Conservation (phyloP, 2,329 filamentous ascomycete genomes). For the Venturia pyrina region DNA sequence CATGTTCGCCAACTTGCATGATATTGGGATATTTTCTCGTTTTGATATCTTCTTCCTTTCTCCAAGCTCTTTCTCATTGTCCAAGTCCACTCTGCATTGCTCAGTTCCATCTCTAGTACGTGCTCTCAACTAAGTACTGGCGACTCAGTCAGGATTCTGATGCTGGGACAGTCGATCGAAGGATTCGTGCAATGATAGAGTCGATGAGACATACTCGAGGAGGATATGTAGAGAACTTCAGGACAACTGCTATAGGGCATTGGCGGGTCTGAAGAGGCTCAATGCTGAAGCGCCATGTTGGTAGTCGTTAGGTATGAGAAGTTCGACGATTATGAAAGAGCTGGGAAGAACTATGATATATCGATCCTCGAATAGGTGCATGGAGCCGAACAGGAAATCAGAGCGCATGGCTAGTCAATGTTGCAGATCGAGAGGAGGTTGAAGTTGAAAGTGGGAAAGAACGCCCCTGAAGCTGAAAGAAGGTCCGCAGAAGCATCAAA, state of each 20-base stretch:
- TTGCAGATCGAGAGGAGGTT: neutral
- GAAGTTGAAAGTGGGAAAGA: neutral
- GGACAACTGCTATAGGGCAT: neutral
- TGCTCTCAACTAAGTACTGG: too few relatives aligned
- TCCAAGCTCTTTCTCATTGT: too few relatives aligned
- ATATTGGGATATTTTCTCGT: too few relatives aligned
- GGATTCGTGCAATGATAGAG: too few relatives aligned
- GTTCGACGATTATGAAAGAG: neutral
- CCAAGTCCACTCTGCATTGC: too few relatives aligned
- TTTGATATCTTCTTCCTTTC: too few relatives aligned
- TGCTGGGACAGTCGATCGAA: too few relatives aligned
- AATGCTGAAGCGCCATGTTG: neutral
- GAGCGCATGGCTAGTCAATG: neutral
- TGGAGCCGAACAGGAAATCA: neutral
- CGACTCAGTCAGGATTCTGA: too few relatives aligned
- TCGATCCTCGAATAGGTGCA: neutral
- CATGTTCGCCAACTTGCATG: too few relatives aligned
- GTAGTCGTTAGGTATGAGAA: neutral
- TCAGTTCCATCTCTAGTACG: too few relatives aligned
- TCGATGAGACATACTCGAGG: too few relatives aligned
- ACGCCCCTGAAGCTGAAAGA: neutral
- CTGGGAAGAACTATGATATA: neutral
- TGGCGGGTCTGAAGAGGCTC: neutral
- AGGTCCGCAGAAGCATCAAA: neutral
- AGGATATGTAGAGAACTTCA: too few relatives aligned